Evolutionary conservation across 768 basidiomycete genomes (phyloP), one percentile per base, ranked within the genome.

Genomic region (Russula sp.): DNA sequence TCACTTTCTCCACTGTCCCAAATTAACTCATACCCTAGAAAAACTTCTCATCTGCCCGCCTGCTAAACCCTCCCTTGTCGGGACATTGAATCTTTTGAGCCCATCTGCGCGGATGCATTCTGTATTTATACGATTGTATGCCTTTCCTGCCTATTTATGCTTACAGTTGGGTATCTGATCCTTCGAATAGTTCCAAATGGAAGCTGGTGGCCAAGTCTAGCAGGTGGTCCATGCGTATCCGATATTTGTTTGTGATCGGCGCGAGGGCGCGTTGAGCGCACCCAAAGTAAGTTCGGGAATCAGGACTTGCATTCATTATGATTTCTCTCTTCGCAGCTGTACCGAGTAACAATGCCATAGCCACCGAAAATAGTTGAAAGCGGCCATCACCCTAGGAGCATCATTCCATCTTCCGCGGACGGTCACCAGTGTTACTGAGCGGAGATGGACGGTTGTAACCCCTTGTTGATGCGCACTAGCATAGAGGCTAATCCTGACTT

Each of bases 101-200:
- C 49, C 59, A 65, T 65, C 64, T 65, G 49, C 59, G 49, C 60
- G 64, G 64, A 48, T 46, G 60, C 42, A 30, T 42, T 57, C 40
- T 28, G 38, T 57, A 22, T 50, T n/a, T 46, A 50, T 24, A 57
- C 44, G n/a, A 56, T 50, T 32, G 34, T 10, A 57, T 13, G 61
- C 49, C 49, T 14, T 56, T n/a, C 59, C 49, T 56, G n/a, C 59
- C 49, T 57, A 65, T 61, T 56, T 61, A 56, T 65, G 59, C 59
- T 44, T 61, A 60, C 64, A 53, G 64, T 51, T 60, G 36, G 13
- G 32, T n/a, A 30, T 65, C 54, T 26, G 59, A 56, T 49, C 22
- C n/a, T 26, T 49, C 52, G 42, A 46, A 28, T 38, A 61, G 51
- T 28, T 56, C 46, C 22, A 46, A 48, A 61, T 51, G 55, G 60